Conservation (phyloP, 2,329 filamentous ascomycete genomes). For the Byssochlamys sp. region DNA sequence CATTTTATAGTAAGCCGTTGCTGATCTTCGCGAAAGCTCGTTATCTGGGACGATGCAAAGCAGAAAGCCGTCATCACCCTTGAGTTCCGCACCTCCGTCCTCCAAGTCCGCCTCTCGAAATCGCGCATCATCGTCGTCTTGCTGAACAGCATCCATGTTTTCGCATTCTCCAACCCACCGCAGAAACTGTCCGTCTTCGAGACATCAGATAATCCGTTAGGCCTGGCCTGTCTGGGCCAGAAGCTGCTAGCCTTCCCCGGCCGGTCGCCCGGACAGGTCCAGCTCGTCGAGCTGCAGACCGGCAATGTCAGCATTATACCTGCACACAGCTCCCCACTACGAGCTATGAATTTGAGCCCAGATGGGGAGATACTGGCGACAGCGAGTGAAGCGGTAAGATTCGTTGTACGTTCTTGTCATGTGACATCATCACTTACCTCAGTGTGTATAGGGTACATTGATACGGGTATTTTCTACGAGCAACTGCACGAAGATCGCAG, state of each 20-base stretch:
- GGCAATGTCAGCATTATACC: conserved; percentile 87
- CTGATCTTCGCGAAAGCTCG: conserved; percentile 37
- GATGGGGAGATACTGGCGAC: conserved; percentile 78
- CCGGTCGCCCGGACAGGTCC: conserved; percentile 77
- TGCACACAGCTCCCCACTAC: conserved; percentile 70
- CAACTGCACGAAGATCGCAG: conserved; percentile 70
- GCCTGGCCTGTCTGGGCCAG: conserved; percentile 66
- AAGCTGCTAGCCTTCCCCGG: conserved; percentile 75
- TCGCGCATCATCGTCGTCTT: conserved; percentile 71
- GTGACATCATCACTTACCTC: conserved; percentile 9
- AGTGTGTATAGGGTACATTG: conserved; percentile 58
- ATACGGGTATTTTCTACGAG: conserved; percentile 74
- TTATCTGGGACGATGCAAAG: conserved; percentile 85
- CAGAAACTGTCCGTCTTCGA: conserved; percentile 66
- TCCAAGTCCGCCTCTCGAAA: conserved; percentile 67
- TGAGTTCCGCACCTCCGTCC: conserved; percentile 68
- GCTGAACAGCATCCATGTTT: conserved; percentile 71
- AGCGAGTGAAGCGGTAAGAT: conserved; percentile 65
- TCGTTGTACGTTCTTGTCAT: neutral
- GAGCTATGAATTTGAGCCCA: conserved; percentile 67
- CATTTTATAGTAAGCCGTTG: neutral
- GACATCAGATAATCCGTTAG: conserved; percentile 74
- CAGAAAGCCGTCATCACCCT: conserved; percentile 65
- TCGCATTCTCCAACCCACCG: conserved; percentile 65
- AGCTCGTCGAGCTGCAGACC: conserved; percentile 68